Base-by-base conservation (phyloP, 352 stramenopile species). In the Globisporangium apiculatum region DNA sequence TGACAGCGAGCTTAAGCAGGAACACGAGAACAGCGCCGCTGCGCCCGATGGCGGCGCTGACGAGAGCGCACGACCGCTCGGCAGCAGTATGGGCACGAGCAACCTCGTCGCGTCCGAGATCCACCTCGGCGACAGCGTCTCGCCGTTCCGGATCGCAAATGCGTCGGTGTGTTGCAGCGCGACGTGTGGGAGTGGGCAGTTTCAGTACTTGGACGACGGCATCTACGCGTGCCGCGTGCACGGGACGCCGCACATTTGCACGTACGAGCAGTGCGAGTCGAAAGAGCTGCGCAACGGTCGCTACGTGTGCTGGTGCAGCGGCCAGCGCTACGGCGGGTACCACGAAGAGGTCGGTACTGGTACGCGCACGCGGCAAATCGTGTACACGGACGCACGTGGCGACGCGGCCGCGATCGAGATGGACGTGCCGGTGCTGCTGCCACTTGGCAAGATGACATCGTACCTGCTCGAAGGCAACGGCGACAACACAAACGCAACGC, bases 231-330 rank as follows among this genome's bases (percentile, higher is more conserved):
- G 82, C 56, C 67, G 69, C 18, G 68, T 66, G 4, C 82, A 91
- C 47, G 82, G 82, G 11, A 84, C 73, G 35, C 72, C 82, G 6
- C 82, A 91, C 37, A 74, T 91, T 5, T 91, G 82, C 47, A 91
- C 79, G 5, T 91, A 77, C 50, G 78, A 91, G 51, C 77, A 86
- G 53, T 91, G 82, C 41, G 68, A 89, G 45, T 64, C 68, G 17
- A 79, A 87, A 47, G 60, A 86, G 45, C 54, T 91, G 7, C 65
- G 60, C 10, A 54, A 71, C 48, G 75, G 76, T 6, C 68, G 70
- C 46, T 91, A 89, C 58, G 64, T 89, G 53, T 91, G 82, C 55
- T 89, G 77, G 79, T 71, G 87, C 15, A 91, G 77, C 12, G 62
- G 69, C 1, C 70, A 70, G 14, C 35, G 83, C n/a, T 91, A 89